Percentiles rank a stretch among this genome's conserved stretches.
phyloP scores from a whole-genome alignment of 2,329 filamentous ascomycete species.

The Ophiostoma ulmi region DNA sequence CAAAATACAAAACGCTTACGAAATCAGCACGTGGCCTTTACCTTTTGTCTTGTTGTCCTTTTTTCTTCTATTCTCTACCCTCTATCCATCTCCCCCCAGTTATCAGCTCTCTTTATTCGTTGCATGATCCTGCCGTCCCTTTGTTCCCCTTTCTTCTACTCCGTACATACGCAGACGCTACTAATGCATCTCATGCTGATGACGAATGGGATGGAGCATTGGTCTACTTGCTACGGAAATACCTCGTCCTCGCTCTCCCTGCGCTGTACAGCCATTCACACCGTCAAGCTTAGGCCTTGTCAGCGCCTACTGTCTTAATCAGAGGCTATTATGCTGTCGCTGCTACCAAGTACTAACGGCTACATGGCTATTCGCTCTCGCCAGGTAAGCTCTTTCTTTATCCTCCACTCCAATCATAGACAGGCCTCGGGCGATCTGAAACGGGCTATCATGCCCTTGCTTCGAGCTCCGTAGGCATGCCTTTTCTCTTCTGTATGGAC shows the following conservation, averaged over 20 bases:
- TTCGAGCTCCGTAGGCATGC: neutral
- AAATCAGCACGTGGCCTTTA: neutral
- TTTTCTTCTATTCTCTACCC: neutral
- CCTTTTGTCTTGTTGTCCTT: neutral
- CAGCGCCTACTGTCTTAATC: neutral
- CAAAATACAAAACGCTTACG: neutral
- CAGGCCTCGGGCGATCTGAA: neutral
- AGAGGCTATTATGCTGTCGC: too few species aligned
- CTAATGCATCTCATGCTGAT: slow-evolving; percentile 11
- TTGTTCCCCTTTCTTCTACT: slow-evolving; percentile 9
- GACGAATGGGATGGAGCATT: slow-evolving; percentile 12
- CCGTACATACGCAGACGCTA: neutral
- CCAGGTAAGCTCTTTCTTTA: neutral
- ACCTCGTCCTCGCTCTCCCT: neutral
- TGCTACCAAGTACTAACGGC: neutral
- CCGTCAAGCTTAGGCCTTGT: neutral
- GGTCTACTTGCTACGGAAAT: neutral
- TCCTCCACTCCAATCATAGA: neutral
- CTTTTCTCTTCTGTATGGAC: neutral
- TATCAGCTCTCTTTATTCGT: neutral
- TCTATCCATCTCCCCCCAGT: too few species aligned
- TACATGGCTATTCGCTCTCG: neutral
- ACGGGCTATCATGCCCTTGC: neutral
- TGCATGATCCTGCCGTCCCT: neutral
- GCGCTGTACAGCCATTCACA: slow-evolving; percentile 4